Base-by-base conservation (phyloP, 768 basidiomycete genomes). In the Hygrocybe coccinea region DNA sequence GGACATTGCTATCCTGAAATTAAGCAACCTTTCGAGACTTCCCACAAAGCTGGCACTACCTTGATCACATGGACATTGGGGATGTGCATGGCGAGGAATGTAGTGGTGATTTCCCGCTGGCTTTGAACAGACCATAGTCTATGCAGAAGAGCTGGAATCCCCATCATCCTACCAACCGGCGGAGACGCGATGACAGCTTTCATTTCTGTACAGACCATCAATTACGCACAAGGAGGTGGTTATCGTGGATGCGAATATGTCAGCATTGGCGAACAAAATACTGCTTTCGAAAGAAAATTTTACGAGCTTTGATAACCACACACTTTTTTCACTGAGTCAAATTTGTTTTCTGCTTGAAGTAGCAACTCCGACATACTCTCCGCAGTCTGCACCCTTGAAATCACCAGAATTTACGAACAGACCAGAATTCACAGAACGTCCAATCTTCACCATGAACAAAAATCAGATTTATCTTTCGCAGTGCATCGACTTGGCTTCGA, bases 81-180 rank as follows among this genome's bases (percentile, higher is more conserved):
- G 29, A 84, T 88, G 78, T 99, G 97, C 97, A 99, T 64, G 95
- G 97, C 65, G 92, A 97, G n/a, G n/a, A n/a, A n/a, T n/a, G n/a
- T n/a, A n/a, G n/a, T n/a, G n/a, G n/a, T n/a, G n/a, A n/a, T n/a
- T n/a, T n/a, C n/a, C n/a, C n/a, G n/a, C n/a, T n/a, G n/a, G n/a
- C n/a, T n/a, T n/a, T n/a, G n/a, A n/a, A n/a, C n/a, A n/a, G n/a
- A n/a, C n/a, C n/a, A n/a, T n/a, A 66, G 85, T 99, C 33, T 91
- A 84, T 58, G 89, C n/a, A n/a, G n/a, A n/a, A n/a, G n/a, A n/a
- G n/a, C n/a, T n/a, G n/a, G n/a, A n/a, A n/a, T n/a, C n/a, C n/a
- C n/a, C n/a, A n/a, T n/a, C n/a, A n/a, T n/a, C n/a, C n/a, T n/a
- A n/a, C n/a, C n/a, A n/a, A n/a, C n/a, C n/a, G n/a, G n/a, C n/a